phyloP scores from a whole-genome alignment of 371 early-diverging fungal species.

The Mortierella sp. region DNA sequence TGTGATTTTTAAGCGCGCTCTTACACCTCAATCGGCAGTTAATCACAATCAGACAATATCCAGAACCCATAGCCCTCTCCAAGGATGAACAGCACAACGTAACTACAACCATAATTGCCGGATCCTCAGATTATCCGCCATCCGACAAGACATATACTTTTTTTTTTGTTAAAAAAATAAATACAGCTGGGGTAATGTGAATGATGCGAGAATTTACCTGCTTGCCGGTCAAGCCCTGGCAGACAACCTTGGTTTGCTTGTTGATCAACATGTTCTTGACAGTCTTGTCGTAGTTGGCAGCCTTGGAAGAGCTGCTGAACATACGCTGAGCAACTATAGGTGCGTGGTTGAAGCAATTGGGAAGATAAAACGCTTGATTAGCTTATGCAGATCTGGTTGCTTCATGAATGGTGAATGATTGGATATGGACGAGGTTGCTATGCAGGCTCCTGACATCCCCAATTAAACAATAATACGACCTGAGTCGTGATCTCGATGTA shows the following conservation, averaged over 20 bases:
- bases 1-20: not conserved
- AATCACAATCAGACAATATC: not conserved
- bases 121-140: slow-evolving; percentile 8
- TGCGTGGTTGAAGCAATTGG: not conserved
- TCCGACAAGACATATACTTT: not conserved
- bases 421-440: not conserved
- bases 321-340: slow-evolving; percentile 59
- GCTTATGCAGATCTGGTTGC: not conserved
- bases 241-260: slow-evolving; percentile 96
- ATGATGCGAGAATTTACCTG: slow-evolving; percentile 74
- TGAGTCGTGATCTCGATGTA: not conserved
- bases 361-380: not conserved
- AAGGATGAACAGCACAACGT: not conserved
- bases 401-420: not conserved
- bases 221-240: slow-evolving; percentile 99
- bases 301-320: slow-evolving; percentile 61
- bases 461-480: not conserved
- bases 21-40: not conserved
- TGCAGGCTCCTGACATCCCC: not conserved
- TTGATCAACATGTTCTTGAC: slow-evolving; percentile 92
- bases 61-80: not conserved
- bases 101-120: not conserved
- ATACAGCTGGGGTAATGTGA: not conserved
- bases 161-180: not conserved
- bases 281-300: slow-evolving; percentile 84